phyloP scores from a whole-genome alignment of 2,329 filamentous ascomycete genomes.

The Scopulariopsis brevicaulis region DNA sequence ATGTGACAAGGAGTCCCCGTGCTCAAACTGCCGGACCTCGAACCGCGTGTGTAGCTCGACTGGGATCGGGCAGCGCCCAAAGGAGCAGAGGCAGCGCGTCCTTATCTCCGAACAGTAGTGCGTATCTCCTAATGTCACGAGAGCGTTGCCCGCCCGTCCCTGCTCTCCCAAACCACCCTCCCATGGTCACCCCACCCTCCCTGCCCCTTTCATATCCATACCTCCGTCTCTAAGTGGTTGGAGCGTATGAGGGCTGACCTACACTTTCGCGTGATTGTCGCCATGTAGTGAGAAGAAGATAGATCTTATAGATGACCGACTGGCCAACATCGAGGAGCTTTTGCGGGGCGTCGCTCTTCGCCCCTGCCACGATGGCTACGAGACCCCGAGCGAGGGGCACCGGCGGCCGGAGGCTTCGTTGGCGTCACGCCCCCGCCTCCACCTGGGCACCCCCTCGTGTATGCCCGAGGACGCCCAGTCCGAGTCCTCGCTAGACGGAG shows the following conservation, averaged over 20 bases:
- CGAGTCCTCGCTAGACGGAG: constrained; percentile 17
- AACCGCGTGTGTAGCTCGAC: constrained; percentile 42
- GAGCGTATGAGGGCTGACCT: not conserved
- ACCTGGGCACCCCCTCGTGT: not conserved
- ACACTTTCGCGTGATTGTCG: not conserved
- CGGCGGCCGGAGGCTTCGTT: not conserved
- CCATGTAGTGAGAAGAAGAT: constrained; percentile 38
- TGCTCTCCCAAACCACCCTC: not conserved
- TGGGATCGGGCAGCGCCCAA: constrained; percentile 40
- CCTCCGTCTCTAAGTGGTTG: not conserved
- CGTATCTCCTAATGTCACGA: constrained; percentile 12
- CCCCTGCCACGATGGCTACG: not conserved
- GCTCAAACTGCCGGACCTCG: constrained; percentile 44
- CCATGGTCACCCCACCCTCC: not conserved
- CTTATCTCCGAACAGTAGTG: constrained; percentile 52
- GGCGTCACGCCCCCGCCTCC: not conserved
- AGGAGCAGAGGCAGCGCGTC: constrained; percentile 42
- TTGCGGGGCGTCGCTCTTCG: constrained; percentile 13
- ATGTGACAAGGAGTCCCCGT: constrained; percentile 46
- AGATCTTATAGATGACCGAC: constrained; percentile 31
- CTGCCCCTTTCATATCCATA: not conserved
- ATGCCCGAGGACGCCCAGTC: constrained; percentile 22
- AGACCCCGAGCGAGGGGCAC: not conserved
- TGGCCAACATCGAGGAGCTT: constrained; percentile 31
- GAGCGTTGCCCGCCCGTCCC: not conserved